A percentile compares a stretch with the other conserved stretches of the same genome.
Conservation (phyloP, 2,329 filamentous ascomycete genomes). For the Diaporthe vexans region DNA sequence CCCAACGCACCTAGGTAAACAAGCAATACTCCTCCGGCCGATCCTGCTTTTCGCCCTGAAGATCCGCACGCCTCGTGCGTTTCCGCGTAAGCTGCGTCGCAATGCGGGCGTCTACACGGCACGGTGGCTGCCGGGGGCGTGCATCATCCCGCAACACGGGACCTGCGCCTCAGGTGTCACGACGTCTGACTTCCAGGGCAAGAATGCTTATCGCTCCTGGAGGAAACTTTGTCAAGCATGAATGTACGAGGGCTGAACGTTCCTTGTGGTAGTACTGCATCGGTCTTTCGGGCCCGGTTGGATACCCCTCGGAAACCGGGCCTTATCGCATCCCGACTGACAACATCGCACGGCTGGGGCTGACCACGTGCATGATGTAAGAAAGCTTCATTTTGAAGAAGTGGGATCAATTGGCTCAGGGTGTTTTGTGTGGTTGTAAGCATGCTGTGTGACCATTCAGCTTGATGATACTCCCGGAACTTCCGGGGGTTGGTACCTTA, state of each 20-base stretch:
- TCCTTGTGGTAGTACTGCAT: no score
- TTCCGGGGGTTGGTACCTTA: neutral
- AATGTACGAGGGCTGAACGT: neutral
- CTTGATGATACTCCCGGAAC: neutral
- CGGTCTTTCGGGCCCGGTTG: neutral
- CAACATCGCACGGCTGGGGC: neutral
- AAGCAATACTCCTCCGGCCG: neutral
- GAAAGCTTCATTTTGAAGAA: neutral
- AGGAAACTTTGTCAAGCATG: no score
- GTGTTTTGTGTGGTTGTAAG: neutral
- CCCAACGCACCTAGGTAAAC: neutral
- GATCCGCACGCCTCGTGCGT: neutral
- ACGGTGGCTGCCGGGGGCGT: neutral
- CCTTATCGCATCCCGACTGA: neutral
- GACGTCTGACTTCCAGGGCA: no score
- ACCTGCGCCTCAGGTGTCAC: neutral
- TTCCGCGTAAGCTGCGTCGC: slow-evolving; percentile 1
- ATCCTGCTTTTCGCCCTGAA: neutral
- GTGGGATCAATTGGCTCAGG: neutral
- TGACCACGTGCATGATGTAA: neutral
- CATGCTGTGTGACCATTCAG: neutral
- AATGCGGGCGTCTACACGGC: neutral
- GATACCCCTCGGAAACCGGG: neutral
- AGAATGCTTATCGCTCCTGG: neutral
- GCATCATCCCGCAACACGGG: no score